These are phyloP conservation scores for Curvularia spicifera DNA, from an alignment of 2,329 filamentous ascomycete species.

Conservation along the genomic window DNA sequence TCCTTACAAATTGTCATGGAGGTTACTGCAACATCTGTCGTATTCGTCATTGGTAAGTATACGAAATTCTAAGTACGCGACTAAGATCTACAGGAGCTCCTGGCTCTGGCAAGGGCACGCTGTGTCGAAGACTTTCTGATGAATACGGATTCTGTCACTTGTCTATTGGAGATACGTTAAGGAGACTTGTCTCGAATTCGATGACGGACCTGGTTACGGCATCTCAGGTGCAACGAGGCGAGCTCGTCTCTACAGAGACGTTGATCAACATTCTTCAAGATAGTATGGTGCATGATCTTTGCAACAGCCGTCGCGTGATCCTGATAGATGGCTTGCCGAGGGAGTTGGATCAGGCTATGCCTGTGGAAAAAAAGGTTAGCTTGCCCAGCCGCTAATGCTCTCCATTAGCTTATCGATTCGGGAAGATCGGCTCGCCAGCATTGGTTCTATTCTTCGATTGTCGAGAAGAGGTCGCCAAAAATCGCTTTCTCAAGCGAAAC, in stretches of 20 bases:
- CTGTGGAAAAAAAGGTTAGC: constrained; percentile 9
- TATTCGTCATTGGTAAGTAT: constrained; percentile 20
- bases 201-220: background rate
- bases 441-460: constrained; percentile 12
- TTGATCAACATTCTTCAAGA: background rate
- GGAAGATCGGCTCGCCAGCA: constrained; percentile 1
- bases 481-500: constrained; percentile 14
- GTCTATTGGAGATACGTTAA: constrained; percentile 35
- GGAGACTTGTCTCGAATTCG: constrained; percentile 3
- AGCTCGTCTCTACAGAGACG: background rate
- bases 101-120: constrained; percentile 26
- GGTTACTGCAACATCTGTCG: background rate
- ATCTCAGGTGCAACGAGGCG: background rate
- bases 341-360: constrained; percentile 9
- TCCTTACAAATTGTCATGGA: background rate
- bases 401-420: background rate
- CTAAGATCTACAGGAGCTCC: constrained; percentile 32
- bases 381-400: background rate
- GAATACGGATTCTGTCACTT: constrained; percentile 30
- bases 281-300: background rate
- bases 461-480: constrained; percentile 6
- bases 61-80: constrained; percentile 3
- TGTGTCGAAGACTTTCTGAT: constrained; percentile 31
- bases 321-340: constrained; percentile 13
- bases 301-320: background rate